A percentile compares a stretch with the other conserved stretches of the same genome.
phyloP scores from a whole-genome alignment of 2,329 filamentous ascomycete species.

The Rhytidhysteron rufulum region DNA sequence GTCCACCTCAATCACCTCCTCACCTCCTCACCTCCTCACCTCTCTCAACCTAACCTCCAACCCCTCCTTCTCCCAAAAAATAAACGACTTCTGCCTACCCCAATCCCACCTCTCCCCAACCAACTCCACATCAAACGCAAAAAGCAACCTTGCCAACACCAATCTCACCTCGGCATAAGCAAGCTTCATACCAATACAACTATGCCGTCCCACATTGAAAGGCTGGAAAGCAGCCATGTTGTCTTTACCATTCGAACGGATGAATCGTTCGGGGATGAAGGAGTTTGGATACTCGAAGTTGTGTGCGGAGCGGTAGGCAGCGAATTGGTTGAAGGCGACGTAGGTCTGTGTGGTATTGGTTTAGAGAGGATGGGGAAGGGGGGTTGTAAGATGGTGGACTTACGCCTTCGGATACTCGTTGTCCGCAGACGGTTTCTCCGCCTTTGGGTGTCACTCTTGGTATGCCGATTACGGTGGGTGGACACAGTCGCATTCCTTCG shows the following conservation, averaged over 20 bases:
- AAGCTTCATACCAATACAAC: neutral
- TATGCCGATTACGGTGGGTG: neutral
- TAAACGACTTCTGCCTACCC: neutral
- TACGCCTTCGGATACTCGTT: neutral
- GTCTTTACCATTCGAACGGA: neutral
- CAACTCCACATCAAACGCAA: neutral
- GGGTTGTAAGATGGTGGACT: neutral
- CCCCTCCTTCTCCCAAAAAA: neutral
- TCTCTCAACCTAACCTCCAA: neutral
- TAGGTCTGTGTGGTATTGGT: conserved; percentile 13
- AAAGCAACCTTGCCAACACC: neutral
- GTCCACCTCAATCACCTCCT: too few species aligned
- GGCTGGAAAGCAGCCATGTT: conserved; percentile 1
- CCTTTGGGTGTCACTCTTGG: neutral
- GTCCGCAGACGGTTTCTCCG: neutral
- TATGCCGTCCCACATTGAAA: neutral
- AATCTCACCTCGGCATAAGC: neutral
- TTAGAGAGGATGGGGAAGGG: neutral
- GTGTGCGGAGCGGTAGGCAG: conserved; percentile 20
- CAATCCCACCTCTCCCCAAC: neutral
- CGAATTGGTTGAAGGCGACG: conserved; percentile 25
- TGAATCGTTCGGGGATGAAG: conserved; percentile 11
- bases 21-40: too few species aligned
- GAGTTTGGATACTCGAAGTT: conserved; percentile 25
- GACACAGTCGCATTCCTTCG: neutral